phyloP scores from a whole-genome alignment of 257 asterid species.

The Nicotiana undulata region DNA sequence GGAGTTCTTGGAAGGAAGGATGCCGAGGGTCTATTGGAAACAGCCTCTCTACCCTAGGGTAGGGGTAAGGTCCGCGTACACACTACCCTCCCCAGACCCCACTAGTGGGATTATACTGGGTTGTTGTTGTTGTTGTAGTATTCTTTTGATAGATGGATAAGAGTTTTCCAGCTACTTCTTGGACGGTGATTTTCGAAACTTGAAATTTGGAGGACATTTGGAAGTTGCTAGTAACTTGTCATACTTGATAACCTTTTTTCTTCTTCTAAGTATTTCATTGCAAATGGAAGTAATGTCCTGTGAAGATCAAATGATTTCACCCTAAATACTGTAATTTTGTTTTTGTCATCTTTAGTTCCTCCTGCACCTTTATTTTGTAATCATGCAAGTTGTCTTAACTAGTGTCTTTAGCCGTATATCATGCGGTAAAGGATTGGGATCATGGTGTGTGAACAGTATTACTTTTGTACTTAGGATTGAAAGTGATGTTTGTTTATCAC shows the following conservation, averaged over 20 bases:
- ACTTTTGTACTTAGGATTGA: neutral
- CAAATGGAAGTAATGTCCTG: neutral
- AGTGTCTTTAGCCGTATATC: neutral
- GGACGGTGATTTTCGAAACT: neutral
- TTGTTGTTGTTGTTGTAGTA: no score
- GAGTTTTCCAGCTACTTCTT: neutral
- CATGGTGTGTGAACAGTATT: neutral
- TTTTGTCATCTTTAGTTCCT: neutral
- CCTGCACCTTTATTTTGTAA: neutral
- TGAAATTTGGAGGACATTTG: neutral
- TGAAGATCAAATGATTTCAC: neutral
- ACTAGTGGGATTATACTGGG: no score
- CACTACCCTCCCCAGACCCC: no score
- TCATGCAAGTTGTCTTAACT: neutral
- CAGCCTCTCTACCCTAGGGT: no score
- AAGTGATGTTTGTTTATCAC: neutral
- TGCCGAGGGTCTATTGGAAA: no score
- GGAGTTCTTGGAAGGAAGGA: no score
- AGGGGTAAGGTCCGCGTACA: no score
- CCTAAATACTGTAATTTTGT: neutral
- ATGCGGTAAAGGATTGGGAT: neutral
- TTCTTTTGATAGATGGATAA: neutral
- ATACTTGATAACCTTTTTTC: neutral
- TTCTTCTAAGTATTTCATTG: neutral
- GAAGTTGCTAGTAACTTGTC: neutral